Conservation (phyloP, 2,329 filamentous ascomycete genomes). For the Thelonectria rubi region DNA sequence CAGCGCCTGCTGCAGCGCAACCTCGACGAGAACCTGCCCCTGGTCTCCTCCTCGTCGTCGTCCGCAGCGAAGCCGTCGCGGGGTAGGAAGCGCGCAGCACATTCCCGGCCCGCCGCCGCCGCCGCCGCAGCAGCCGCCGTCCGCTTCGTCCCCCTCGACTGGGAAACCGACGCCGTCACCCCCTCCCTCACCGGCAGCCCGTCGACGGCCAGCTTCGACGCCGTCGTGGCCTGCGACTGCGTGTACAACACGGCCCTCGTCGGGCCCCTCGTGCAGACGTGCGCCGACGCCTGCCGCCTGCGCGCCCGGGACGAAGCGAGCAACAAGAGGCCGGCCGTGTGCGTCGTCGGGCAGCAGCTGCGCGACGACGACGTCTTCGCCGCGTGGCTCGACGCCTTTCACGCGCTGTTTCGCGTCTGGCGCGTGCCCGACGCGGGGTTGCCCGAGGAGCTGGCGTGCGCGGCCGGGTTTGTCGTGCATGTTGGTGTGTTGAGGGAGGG, state of each 20-base stretch:
- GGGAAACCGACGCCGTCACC: slow-evolving; percentile 74
- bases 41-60: slow-evolving; percentile 16
- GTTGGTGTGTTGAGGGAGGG: slow-evolving; percentile 68
- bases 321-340: slow-evolving; percentile 54
- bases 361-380: slow-evolving; percentile 87
- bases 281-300: slow-evolving; percentile 75
- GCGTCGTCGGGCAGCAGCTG: slow-evolving; percentile 88
- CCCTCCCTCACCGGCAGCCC: slow-evolving; percentile 50
- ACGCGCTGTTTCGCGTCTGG: slow-evolving; percentile 76
- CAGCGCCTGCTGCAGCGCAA: slow-evolving; percentile 80
- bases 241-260: slow-evolving; percentile 94
- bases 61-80: slow-evolving; percentile 23
- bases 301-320: slow-evolving; percentile 46
- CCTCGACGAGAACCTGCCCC: slow-evolving; percentile 66
- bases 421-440: slow-evolving; percentile 73
- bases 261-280: slow-evolving; percentile 82
- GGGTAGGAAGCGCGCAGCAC: slow-evolving; percentile 29
- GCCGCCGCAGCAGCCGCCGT: slow-evolving; percentile 51
- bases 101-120: too few species aligned
- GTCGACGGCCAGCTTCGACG: slow-evolving; percentile 65
- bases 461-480: slow-evolving; percentile 84
- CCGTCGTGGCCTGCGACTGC: slow-evolving; percentile 88
- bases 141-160: slow-evolving; percentile 75
- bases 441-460: slow-evolving; percentile 65
- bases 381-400: slow-evolving; percentile 77